Conservation (phyloP, 495 filamentous ascomycete species). For the Penicillium canescens region DNA sequence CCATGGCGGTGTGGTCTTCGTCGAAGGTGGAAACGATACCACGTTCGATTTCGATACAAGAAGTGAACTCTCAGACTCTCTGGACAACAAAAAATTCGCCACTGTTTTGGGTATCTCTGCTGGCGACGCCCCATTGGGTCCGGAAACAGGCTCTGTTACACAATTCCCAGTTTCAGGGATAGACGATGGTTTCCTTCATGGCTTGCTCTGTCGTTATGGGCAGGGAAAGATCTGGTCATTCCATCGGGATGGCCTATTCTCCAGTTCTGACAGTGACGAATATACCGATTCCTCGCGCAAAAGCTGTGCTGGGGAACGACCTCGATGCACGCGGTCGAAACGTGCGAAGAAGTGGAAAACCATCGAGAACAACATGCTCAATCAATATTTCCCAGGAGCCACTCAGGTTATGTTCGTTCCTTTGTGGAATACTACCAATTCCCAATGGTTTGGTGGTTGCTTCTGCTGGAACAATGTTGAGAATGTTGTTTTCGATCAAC, state of each 20-base stretch:
- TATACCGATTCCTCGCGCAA: slow-evolving; percentile 14
- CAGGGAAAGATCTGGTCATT: slow-evolving; percentile 65
- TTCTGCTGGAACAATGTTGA: slow-evolving; percentile 59
- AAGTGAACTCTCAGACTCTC: slow-evolving; percentile 25
- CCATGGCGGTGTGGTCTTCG: slow-evolving; percentile 53
- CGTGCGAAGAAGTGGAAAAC: slow-evolving; percentile 35
- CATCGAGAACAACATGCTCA: slow-evolving; percentile 38
- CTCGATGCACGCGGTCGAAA: slow-evolving; percentile 24
- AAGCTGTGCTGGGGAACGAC: slow-evolving; percentile 13
- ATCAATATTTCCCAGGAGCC: slow-evolving; percentile 42
- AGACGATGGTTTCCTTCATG: slow-evolving; percentile 42
- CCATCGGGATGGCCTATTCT: slow-evolving; percentile 47
- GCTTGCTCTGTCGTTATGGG: slow-evolving; percentile 55
- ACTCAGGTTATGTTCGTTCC: slow-evolving; percentile 50
- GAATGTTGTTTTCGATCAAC: slow-evolving; percentile 35
- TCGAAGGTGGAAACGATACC: slow-evolving; percentile 34
- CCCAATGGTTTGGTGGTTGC: slow-evolving; percentile 68
- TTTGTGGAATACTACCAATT: slow-evolving; percentile 64
- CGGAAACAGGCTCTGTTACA: slow-evolving; percentile 16
- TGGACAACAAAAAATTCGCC: slow-evolving; percentile 24
- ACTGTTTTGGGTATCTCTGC: slow-evolving; percentile 35
- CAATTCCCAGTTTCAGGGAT: slow-evolving; percentile 29
- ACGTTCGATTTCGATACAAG: slow-evolving; percentile 21
- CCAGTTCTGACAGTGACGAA: slow-evolving; percentile 40
- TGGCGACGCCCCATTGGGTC: slow-evolving; percentile 28